Base-by-base conservation (phyloP, 768 basidiomycete species). In the Suillus sp. region DNA sequence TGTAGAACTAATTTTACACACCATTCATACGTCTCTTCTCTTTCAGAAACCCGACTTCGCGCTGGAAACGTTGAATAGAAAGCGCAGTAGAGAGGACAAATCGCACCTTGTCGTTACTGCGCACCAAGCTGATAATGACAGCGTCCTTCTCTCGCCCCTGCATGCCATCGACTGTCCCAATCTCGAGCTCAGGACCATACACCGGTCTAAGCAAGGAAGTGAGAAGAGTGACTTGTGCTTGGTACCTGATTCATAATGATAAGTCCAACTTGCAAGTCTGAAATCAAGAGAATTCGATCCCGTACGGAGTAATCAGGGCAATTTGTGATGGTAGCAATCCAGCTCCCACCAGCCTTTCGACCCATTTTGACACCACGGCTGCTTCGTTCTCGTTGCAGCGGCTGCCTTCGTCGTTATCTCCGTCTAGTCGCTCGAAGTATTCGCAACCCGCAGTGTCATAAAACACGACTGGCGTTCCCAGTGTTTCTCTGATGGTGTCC, bases 141-240 rank as follows among this genome's bases (percentile, higher is more conserved):
- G 95, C 95, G 60, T 99, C 94, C 68, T 94, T 94, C 74, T 99
- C 96, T 56, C 97, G 86, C 0, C 96, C 96, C 79, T 99, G 97
- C 89, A 98, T 92, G 0, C 95, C 95, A 71, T 99, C 97, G 1
- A 99, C 95, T 0, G 91, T 93, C 1, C 96, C 97, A 50, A 97
- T 93, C 68, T 98, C 95, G 1, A 99, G 82, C 30, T 79, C 78
- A 0, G 80, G 74, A 0, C 90, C 91, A 68, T 91, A 83, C n/a
- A 78, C 72, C 0, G 90, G 87, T 27, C 90, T 86, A 22, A 99
- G 78, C 48, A 94, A 78, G 0, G 90, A 87, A 0, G 92, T 85
- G 43, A 99, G 80, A 1, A 95, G 81, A 2, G 90, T 86, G 4
- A 99, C 96, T 75, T 99, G 97, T 0, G 95, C 93, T 79, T 97